phyloP scores from a whole-genome alignment of 306 rosid species.

The Rosa multiflora region DNA sequence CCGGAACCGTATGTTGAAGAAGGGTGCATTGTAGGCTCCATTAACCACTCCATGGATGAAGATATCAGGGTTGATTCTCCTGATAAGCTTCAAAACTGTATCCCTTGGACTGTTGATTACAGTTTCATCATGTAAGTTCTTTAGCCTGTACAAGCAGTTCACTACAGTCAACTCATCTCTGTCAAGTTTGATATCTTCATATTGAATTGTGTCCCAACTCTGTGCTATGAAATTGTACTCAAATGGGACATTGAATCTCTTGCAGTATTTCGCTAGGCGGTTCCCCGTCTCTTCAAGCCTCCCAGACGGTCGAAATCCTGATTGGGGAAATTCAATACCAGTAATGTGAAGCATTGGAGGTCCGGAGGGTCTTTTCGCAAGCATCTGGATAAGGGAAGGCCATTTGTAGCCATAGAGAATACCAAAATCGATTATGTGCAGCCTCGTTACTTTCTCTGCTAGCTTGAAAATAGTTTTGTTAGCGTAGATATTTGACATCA shows the following conservation, averaged over 20 bases:
- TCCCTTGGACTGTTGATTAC: constrained; percentile 59
- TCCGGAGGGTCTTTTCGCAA: constrained; percentile 47
- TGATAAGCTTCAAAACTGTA: constrained; percentile 55
- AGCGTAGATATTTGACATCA: constrained; percentile 44
- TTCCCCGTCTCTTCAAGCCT: constrained; percentile 58
- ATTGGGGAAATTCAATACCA: constrained; percentile 67
- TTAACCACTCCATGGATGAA: constrained; percentile 71
- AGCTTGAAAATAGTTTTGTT: constrained; percentile 38
- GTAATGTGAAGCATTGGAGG: constrained; percentile 61
- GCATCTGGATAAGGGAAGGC: constrained; percentile 64
- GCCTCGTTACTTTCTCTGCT: constrained; percentile 35
- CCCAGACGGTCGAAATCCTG: constrained; percentile 70
- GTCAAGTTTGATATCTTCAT: constrained; percentile 54
- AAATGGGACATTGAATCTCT: constrained; percentile 59
- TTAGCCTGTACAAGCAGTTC: constrained; percentile 61
- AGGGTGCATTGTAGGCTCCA: constrained; percentile 73
- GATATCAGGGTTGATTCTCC: constrained; percentile 61
- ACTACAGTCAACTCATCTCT: constrained; percentile 49
- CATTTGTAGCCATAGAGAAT: constrained; percentile 75
- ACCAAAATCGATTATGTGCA: constrained; percentile 75
- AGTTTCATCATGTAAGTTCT: constrained; percentile 61
- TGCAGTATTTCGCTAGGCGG: constrained; percentile 53
- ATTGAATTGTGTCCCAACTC: constrained; percentile 60
- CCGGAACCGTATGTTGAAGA: constrained; percentile 64
- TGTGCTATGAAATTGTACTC: constrained; percentile 53